phyloP scores from a whole-genome alignment of 257 asterid species.

The Solanum chaucha region DNA sequence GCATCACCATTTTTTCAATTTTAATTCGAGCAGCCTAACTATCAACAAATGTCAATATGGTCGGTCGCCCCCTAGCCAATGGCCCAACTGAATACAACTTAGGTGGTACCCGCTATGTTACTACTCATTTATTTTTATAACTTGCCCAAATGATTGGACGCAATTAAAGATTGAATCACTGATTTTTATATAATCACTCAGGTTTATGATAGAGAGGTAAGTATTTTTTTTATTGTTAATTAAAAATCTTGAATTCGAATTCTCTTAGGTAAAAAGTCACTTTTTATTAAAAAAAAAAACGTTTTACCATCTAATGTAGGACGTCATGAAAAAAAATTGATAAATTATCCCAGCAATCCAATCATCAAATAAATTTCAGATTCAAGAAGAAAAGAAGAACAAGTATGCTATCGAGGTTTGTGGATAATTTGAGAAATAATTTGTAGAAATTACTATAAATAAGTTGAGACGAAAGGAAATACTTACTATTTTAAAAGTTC shows the following conservation, averaged over 20 bases:
- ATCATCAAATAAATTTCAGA: background rate
- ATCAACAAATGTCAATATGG: background rate
- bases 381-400: background rate
- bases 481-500: no score
- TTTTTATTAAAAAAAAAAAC: no score
- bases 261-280: no score
- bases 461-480: background rate
- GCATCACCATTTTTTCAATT: background rate
- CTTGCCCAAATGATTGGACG: background rate
- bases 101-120: background rate
- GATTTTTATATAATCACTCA: background rate
- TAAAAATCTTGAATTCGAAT: rapidly evolving
- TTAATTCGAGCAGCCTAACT: background rate
- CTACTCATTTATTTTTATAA: background rate
- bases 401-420: background rate
- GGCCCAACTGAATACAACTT: background rate
- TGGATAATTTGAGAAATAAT: background rate
- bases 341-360: background rate
- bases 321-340: no score
- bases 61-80: background rate
- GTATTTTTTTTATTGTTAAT: no score
- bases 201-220: no score
- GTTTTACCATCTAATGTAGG: no score
- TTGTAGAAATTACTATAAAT: no score
- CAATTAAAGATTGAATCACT: background rate